phyloP scores from a whole-genome alignment of 108 stramenopile genomes.

The Aurantiochytrium sp. region DNA sequence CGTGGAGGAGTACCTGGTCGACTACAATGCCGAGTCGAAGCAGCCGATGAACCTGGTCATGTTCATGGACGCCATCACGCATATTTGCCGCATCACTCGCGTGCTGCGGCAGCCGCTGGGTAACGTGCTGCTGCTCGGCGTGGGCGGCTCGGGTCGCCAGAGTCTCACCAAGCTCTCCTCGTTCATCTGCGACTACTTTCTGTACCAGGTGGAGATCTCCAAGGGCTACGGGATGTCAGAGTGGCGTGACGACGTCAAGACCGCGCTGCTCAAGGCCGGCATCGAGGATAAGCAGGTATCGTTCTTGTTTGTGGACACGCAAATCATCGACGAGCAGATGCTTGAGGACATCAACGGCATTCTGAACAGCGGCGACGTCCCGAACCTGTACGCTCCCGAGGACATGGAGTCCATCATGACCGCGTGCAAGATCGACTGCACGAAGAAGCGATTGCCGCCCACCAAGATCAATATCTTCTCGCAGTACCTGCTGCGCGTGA shows the following conservation, averaged over 20 bases:
- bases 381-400: constrained; percentile 61
- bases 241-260: constrained; percentile 61
- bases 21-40: constrained; percentile 67
- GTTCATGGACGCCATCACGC: constrained; percentile 67
- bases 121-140: constrained; percentile 62
- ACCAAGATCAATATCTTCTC: constrained; percentile 66
- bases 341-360: constrained; percentile 68
- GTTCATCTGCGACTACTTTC: constrained; percentile 57
- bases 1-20: constrained; percentile 55
- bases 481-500: constrained; percentile 57
- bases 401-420: constrained; percentile 56
- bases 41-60: constrained; percentile 61
- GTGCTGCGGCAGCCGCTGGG: constrained; percentile 67
- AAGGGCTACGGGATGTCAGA: constrained; percentile 63
- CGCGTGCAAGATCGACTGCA: constrained; percentile 53
- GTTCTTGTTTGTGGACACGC: constrained; percentile 63
- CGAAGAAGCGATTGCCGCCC: constrained; percentile 51
- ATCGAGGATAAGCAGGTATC: constrained; percentile 58
- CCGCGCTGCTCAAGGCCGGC: constrained; percentile 53
- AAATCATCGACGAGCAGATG: constrained; percentile 63
- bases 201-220: constrained; percentile 62
- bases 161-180: constrained; percentile 63
- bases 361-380: constrained; percentile 59
- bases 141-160: constrained; percentile 63
- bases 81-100: constrained; percentile 58